Conservation (phyloP, 352 stramenopile species). For the Pelagophyceae sp. region DNA sequence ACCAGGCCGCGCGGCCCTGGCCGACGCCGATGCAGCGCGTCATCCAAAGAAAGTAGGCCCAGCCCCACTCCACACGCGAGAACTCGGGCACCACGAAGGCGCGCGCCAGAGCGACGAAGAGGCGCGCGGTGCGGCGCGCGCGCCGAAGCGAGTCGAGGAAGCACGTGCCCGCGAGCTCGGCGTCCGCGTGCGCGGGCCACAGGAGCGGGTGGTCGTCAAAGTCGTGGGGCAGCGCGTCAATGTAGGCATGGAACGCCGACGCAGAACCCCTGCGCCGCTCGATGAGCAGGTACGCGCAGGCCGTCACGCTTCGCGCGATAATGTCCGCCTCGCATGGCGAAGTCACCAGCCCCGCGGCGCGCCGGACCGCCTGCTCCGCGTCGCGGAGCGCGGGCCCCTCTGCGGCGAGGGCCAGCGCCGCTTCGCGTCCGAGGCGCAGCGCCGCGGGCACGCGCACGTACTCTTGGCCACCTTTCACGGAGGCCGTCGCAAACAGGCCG, state of each 20-base stretch:
- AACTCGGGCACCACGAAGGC: background rate
- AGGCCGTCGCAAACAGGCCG: background rate
- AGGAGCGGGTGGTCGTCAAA: background rate
- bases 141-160: background rate
- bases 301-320: background rate
- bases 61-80: background rate
- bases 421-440: background rate
- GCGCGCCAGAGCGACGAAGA: background rate
- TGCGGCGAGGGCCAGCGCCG: background rate
- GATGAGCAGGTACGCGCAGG: background rate
- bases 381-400: background rate
- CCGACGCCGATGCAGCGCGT: constrained; percentile 6
- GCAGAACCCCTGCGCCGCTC: background rate
- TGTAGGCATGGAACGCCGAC: background rate
- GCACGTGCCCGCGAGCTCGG: background rate
- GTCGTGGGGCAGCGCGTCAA: background rate
- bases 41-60: background rate
- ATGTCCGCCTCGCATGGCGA: background rate
- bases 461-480: background rate
- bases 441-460: background rate
- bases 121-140: background rate
- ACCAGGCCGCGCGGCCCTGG: background rate
- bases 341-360: background rate
- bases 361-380: no score
- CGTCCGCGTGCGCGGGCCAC: background rate